These are phyloP conservation scores for Pisolithus sp. DNA, from an alignment of 768 basidiomycete genomes.

Conservation along the genomic window DNA sequence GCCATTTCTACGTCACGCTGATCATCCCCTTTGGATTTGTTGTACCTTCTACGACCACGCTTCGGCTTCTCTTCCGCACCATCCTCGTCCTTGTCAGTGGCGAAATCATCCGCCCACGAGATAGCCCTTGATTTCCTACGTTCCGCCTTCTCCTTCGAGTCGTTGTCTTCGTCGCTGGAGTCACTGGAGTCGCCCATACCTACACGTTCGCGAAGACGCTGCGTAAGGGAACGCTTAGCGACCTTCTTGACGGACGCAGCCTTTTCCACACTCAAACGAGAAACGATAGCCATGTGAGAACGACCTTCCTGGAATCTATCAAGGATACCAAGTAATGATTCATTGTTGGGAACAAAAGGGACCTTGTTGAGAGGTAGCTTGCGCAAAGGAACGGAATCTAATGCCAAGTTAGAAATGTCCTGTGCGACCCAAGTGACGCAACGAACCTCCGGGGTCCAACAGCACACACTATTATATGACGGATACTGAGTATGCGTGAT, in stretches of 20 bases:
- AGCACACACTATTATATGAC: slow-evolving; percentile 49
- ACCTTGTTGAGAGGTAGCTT: slow-evolving; percentile 83
- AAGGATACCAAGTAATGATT: slow-evolving; percentile 75
- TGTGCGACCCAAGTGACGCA: not conserved
- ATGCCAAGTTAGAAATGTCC: not conserved
- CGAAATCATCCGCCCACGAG: slow-evolving; percentile 29
- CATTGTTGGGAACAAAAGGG: slow-evolving; percentile 80
- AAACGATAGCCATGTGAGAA: slow-evolving; percentile 89
- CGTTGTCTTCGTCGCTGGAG: slow-evolving; percentile 34
- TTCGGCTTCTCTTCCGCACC: slow-evolving; percentile 10
- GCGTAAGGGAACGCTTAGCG: slow-evolving; percentile 73
- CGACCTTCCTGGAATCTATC: slow-evolving; percentile 88
- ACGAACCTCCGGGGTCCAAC: slow-evolving; percentile 73
- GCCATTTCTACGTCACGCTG: slow-evolving; percentile 24
- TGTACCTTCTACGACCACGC: slow-evolving; percentile 12
- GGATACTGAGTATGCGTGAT: not conserved
- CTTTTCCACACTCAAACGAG: slow-evolving; percentile 65
- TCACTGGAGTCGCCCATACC: slow-evolving; percentile 64
- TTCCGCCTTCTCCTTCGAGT: slow-evolving; percentile 17
- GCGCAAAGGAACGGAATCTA: slow-evolving; percentile 77
- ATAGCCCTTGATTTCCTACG: slow-evolving; percentile 18
- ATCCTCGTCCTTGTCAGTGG: slow-evolving; percentile 22
- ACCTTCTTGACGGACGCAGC: slow-evolving; percentile 79
- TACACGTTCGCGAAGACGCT: slow-evolving; percentile 68
- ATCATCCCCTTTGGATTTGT: slow-evolving; percentile 7